Evolutionary conservation across 306 rosid species (phyloP), one percentile per base, ranked within the genome.

Genomic region (Malus sylvestris): DNA sequence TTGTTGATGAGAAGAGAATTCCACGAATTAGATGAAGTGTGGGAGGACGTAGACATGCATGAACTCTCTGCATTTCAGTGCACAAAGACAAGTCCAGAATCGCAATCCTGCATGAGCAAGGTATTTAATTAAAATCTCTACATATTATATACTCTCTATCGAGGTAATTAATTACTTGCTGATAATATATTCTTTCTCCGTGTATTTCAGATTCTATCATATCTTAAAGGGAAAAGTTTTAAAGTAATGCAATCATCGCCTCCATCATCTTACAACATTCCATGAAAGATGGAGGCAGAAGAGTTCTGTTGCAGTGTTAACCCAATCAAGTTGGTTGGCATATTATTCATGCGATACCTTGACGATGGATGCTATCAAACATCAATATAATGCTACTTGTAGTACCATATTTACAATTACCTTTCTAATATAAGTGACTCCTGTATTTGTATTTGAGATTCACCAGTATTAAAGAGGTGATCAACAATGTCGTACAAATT

Each of bases 81-180:
- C 72, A 78, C 49, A 9, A 74, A 4, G 52, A 40, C 76, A 44
- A 11, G 15, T 13, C 80, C 85, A 60, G 77, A 78, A 20, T 13
- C 27, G 49, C 58, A 73, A 52, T 82, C 82, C 0, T 67, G 49
- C 60, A 73, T 78, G 76, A 73, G 76, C 58, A 69, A 62, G 76
- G 55, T 49, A 49, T 49, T 49, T 49, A 16, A 49, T 49, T 49
- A 49, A 49, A 40, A 49, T 49, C 20, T 49, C 55, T 49, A 15
- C 55, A 49, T 4, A 49, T 5, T 15, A 15, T 5, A 49, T 49
- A 15, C 5, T 15, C 7, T 6, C 40, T 35, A 40, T 40, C 45
- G 11, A 9, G 45, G 12, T 40, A 40, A 8, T 40, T 40, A 63
- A 10, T 63, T 63, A 42, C 42, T 30, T 63, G 68, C 42, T 30